Base-by-base conservation (phyloP, 352 stramenopile genomes). In the Pythium insidiosum region DNA sequence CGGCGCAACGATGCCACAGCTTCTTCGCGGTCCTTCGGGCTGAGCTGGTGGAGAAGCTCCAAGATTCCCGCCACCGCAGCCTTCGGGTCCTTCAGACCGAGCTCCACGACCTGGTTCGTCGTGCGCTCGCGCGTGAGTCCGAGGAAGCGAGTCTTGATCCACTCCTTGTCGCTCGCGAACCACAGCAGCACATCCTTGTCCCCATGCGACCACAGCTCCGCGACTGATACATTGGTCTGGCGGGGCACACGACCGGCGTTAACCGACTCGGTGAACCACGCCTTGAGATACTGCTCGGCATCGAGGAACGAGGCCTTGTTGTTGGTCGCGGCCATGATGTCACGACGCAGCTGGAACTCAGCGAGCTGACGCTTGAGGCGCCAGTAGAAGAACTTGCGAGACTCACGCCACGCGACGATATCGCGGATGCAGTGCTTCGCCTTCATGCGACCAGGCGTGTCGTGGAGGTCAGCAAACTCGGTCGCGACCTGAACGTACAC, bases 391-490 rank as follows among this genome's bases (percentile, higher is more conserved):
- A 97, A 99, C 38, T 62, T 84, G 29, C 97, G 87, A 23, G 95
- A 84, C 52, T 97, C 61, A 30, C 68, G 74, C 97, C 97, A 99
- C 47, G 95, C 80, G 28, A 99, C 95, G 33, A 98, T 80, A 19
- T 94, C 66, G 47, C 96, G 76, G 73, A 99, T 99, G 34, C 98
- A 98, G 53, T 88, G 88, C 64, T 98, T 98, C 31, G 96, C 95
- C 68, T 98, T 95, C 97, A 99, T 99, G 44, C 97, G 85, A n/a
- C 96, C 97, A 25, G 97, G 97, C 38, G 95, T 99, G 66, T 99
- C 97, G 74, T 99, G 97, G 26, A 99, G 76, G 62, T 99, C 97
- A 23, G 95, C 98, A 66, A 99, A 99, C 66, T 99, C 92, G 21
- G 98, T 98, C 23, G 96, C 88, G 54, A 99, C 92, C 74, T 99